phyloP scores from a whole-genome alignment of 176 grass and related monocot genomes.

The Zea mays region DNA sequence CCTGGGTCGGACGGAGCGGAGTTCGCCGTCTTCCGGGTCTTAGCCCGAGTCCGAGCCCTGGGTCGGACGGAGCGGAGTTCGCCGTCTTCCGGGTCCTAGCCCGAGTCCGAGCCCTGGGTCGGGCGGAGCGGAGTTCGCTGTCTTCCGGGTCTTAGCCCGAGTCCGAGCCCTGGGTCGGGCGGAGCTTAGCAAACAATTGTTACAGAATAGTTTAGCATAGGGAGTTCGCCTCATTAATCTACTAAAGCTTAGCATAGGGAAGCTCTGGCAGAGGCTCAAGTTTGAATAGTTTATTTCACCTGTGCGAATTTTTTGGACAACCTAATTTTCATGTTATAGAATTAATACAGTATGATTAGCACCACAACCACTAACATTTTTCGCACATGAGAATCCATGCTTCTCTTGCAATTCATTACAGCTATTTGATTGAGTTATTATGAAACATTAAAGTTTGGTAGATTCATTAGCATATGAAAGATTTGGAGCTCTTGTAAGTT shows the following conservation, averaged over 20 bases:
- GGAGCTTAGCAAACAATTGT: too few species aligned
- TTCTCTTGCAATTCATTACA: background rate
- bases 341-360: conserved; percentile 10
- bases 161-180: too few species aligned
- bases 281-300: background rate
- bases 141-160: too few species aligned
- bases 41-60: too few species aligned
- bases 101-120: too few species aligned
- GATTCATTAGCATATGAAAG: background rate
- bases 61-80: too few species aligned
- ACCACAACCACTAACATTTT: background rate
- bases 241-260: background rate
- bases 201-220: too few species aligned
- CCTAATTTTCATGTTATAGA: background rate
- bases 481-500: conserved; percentile 7
- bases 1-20: too few species aligned
- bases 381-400: conserved; percentile 11
- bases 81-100: too few species aligned
- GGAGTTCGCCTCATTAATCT: background rate
- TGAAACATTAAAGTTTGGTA: background rate
- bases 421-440: background rate
- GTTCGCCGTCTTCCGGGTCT: too few species aligned
- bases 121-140: too few species aligned
- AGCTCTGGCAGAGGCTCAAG: background rate
- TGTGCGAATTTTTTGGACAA: background rate